These are phyloP conservation scores for cucumber (Cucumis sativus) DNA, from an alignment of 306 rosid species.

Conservation along the genomic window Cucumber_9930_V3 NC_026658.2:23771001-23771500, in stretches of 20 bases:
- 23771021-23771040: conserved; percentile 99
- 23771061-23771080: conserved; percentile 83
- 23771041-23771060: conserved; percentile 71
- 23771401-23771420: neutral
- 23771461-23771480: neutral
- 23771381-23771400: neutral
- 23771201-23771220: conserved; percentile 55
- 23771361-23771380: conserved; percentile 82
- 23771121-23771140: neutral
- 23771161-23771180: no score
- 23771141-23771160: neutral
- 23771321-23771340: conserved; percentile 57
- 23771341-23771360: conserved; percentile 44
- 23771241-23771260: conserved; percentile 72
- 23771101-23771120: neutral
- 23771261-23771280: conserved; percentile 40
- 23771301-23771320: conserved; percentile 39
- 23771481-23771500: neutral
- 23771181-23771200: conserved; percentile 60
- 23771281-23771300: conserved; percentile 45
- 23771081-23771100: neutral
- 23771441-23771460: neutral
- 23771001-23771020: conserved; percentile 56
- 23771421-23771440: neutral
- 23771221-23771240: conserved; percentile 47